phyloP scores from a whole-genome alignment of 164 flowering plant species.

The Magnolia changhungtana region DNA sequence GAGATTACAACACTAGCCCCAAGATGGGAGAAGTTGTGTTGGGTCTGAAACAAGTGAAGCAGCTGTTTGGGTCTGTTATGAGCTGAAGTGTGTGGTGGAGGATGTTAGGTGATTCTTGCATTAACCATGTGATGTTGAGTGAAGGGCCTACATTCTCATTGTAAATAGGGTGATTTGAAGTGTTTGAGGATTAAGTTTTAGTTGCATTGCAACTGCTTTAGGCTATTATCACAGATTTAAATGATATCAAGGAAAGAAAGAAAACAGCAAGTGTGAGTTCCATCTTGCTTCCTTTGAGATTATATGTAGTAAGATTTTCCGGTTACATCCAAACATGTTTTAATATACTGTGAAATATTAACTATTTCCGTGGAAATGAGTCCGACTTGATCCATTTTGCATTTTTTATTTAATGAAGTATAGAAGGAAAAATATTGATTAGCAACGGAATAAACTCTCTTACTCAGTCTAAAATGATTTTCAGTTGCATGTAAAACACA shows the following conservation, averaged over 20 bases:
- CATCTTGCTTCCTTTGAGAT: not conserved
- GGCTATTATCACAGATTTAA: not conserved
- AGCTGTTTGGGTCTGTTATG: slow-evolving; percentile 8
- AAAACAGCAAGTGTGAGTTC: not conserved
- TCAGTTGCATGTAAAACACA: no score
- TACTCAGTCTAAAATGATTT: no score
- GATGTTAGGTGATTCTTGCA: not conserved
- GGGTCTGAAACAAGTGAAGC: slow-evolving; percentile 16
- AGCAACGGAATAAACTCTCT: no score
- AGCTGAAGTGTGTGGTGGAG: not conserved
- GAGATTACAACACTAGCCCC: slow-evolving; percentile 5
- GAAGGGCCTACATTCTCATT: not conserved
- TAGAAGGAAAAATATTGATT: no score
- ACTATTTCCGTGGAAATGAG: no score
- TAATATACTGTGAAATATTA: no score
- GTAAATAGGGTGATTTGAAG: not conserved
- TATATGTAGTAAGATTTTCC: not conserved
- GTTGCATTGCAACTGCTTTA: not conserved
- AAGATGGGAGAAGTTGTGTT: slow-evolving; percentile 12
- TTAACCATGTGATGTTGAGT: not conserved
- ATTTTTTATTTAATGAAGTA: no score
- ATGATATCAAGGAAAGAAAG: not conserved
- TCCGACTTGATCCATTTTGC: no score
- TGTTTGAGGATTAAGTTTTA: not conserved
- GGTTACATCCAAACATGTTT: no score